These are phyloP conservation scores for Nicotiana otophora DNA, from an alignment of 257 asterid genomes.

Conservation along the genomic window DNA sequence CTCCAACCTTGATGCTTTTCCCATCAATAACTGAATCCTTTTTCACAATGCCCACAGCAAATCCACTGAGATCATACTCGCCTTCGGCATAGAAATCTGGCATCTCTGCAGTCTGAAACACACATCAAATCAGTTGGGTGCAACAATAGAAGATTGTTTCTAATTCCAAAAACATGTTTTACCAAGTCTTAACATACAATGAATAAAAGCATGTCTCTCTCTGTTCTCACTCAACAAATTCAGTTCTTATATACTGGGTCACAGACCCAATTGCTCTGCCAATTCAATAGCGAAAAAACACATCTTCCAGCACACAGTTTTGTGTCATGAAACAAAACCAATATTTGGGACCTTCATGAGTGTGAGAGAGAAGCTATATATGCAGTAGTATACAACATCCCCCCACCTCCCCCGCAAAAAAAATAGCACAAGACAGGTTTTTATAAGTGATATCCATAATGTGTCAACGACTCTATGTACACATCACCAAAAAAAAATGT, in stretches of 20 bases:
- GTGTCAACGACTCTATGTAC: background rate
- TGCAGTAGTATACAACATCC: background rate
- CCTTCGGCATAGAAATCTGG: conserved; percentile 91
- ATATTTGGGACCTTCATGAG: background rate
- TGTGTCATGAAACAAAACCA: background rate
- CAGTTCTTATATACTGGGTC: background rate
- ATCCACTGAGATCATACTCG: conserved; percentile 93
- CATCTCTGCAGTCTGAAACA: conserved; percentile 95
- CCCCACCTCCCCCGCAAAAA: background rate
- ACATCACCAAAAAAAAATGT: background rate
- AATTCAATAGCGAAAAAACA: background rate
- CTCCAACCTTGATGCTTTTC: conserved; percentile 64
- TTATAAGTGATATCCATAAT: background rate
- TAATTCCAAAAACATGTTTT: background rate
- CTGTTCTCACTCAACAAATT: background rate
- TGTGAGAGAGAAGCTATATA: background rate
- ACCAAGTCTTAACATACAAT: background rate
- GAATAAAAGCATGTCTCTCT: background rate
- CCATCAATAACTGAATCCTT: conserved; percentile 81
- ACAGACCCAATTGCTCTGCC: background rate
- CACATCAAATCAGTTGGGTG: conserved; percentile 11
- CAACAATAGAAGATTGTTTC: background rate
- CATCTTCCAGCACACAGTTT: background rate
- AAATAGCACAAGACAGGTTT: background rate
- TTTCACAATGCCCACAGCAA: conserved; percentile 79